Evolutionary conservation across 1,284 basidiomycete species (phyloP), one percentile per base, ranked within the genome.

Genomic region (Rhodotorula mucilaginosa): DNA sequence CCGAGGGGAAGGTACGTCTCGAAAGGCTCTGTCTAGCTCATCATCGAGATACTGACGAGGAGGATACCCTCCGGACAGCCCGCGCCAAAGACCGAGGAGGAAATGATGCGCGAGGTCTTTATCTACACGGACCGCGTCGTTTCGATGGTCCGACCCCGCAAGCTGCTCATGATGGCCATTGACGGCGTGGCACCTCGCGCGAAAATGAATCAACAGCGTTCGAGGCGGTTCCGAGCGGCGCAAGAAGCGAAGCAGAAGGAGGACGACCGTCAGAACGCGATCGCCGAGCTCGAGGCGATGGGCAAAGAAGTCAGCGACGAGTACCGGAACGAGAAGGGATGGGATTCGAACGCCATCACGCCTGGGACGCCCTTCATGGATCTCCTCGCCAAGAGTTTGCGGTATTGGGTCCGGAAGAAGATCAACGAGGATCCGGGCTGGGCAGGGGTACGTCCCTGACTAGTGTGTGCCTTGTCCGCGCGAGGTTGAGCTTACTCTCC

Each of bases 71-170:
- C 29, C 29, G 12, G 54, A n/a, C 78, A 92, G 88, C 92, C 93
- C 61, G 89, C 97, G 1, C 97, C 97, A 0, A 92, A 97, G 81
- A 97, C 94, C 3, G 97, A 99, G 81, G 92, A 94, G 80, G 95
- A 98, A 70, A 99, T 99, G 97, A 99, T 99, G 97, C 80, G 92
- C 31, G 97, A 98, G 81, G 87, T 99, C 58, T 98, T 99, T 84
- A 88, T 87, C 65, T 99, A 99, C 84, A 99, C 97, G 0, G 95
- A 98, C 80, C 87, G 97, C 61, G 91, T 99, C 39, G 93, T 99
- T 60, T 93, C 94, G 81, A 98, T 99, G 96, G 83, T 97, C 63
- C 86, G 96, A 68, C 97, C 97, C 0, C 88, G 97, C 67, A 97
- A 93, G 81, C 84, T 99, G 23, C 85, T 99, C 61, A 93, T 98